Conservation (phyloP, 768 basidiomycete genomes). For the Boletus subparvulus region DNA sequence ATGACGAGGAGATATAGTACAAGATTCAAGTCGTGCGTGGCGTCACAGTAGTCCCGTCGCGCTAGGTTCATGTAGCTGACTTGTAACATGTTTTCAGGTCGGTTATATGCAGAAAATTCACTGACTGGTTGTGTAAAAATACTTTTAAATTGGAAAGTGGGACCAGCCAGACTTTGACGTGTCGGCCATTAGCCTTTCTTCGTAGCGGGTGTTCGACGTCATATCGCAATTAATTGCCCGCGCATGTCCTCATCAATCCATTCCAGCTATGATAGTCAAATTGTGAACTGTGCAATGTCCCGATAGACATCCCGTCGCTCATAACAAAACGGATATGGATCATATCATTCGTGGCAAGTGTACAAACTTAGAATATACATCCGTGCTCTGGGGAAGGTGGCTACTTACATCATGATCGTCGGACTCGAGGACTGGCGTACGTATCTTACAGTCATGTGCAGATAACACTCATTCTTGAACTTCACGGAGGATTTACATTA, state of each 20-base stretch:
- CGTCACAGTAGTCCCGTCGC: background rate
- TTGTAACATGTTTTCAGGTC: background rate
- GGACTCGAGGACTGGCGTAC: background rate
- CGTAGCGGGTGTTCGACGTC: too few species aligned
- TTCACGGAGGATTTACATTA: background rate
- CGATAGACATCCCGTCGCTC: too few species aligned
- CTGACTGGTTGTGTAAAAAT: background rate
- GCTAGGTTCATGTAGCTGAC: background rate
- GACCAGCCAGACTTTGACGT: too few species aligned
- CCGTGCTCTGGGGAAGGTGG: background rate
- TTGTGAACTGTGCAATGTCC: background rate
- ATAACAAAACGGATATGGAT: too few species aligned
- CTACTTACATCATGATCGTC: background rate
- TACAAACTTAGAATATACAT: background rate
- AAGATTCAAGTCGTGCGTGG: background rate
- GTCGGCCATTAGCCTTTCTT: too few species aligned
- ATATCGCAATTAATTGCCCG: too few species aligned
- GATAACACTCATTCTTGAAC: too few species aligned
- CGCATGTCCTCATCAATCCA: too few species aligned
- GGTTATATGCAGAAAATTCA: background rate
- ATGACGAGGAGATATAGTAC: conserved; percentile 72
- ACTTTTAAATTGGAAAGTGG: background rate
- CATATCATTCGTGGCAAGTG: background rate
- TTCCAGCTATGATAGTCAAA: too few species aligned
- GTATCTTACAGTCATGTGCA: background rate